Base-by-base conservation (phyloP, 106 monocot genomes). In the Allium cepa region DNA sequence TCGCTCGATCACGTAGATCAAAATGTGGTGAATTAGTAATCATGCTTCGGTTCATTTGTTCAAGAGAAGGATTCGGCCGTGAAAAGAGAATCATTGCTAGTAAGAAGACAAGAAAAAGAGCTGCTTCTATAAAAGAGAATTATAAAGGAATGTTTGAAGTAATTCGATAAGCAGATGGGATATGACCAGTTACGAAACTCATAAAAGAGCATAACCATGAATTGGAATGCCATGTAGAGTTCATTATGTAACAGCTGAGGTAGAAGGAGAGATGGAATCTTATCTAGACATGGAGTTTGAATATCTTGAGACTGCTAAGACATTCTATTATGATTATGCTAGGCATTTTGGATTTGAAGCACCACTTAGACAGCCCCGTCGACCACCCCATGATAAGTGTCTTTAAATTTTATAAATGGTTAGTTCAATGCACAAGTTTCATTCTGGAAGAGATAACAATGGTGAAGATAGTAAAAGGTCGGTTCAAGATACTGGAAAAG, bases 141-240 rank as follows among this genome's bases (percentile, higher is more conserved):
- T 89, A 85, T 69, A 79, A 85, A 17, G 88, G 85, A 10, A 89
- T 89, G 88, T 79, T 89, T 7, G 88, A 89, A 71, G 88, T 89
- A n/a, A 73, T 82, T 49, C 76, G 85, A 4, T 79, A 82, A 66
- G 77, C 71, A 7, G 82, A 85, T 70, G 81, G 71, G 70, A 85
- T 76, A 60, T 89, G 88, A 85, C 73, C 80, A 9, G n/a, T n/a
- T n/a, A n/a, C n/a, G n/a, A n/a, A n/a, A n/a, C n/a, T n/a, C n/a
- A n/a, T n/a, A n/a, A n/a, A 89, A 77, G 88, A 89, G 61, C 88
- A 89, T 66, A 89, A 78, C 62, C 88, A 89, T 36, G 82, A 89
- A 8, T 89, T 17, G 88, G 88, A 47, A 56, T 89, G 84, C 84
- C 85, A 6, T 79, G 88, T 57, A 81, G 75, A 71, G 88, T 89